phyloP scores from a whole-genome alignment of 371 early-diverging fungal genomes.

The Rhizomucor pusillus region DNA sequence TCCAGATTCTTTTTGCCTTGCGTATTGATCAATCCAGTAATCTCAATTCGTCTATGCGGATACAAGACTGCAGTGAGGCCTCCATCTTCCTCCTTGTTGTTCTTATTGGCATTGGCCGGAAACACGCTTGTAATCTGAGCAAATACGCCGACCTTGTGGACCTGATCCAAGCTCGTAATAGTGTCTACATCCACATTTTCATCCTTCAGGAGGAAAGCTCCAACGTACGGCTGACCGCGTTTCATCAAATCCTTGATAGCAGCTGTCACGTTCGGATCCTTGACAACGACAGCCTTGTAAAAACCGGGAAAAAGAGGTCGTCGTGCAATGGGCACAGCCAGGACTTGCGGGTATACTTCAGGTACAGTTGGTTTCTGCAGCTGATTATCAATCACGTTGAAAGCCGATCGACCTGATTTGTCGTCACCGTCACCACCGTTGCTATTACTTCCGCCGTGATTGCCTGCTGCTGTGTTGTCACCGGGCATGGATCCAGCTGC shows the following conservation, averaged over 20 bases:
- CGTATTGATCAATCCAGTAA: slow-evolving; percentile 55
- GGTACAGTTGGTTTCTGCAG: slow-evolving; percentile 78
- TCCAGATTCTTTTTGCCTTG: slow-evolving; percentile 3
- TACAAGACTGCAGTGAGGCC: slow-evolving; percentile 93
- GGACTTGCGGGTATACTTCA: slow-evolving; percentile 85
- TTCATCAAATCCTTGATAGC: slow-evolving; percentile 90
- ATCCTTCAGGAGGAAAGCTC: slow-evolving; percentile 90
- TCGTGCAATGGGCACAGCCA: slow-evolving; percentile 91
- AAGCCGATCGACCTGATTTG: slow-evolving; percentile 22
- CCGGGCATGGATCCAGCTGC: slow-evolving; percentile 10
- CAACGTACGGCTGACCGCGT: slow-evolving; percentile 92
- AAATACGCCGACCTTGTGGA: slow-evolving; percentile 93
- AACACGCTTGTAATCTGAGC: slow-evolving; percentile 96
- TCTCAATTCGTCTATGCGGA: slow-evolving; percentile 89
- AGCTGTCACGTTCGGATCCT: slow-evolving; percentile 86
- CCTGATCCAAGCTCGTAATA: slow-evolving; percentile 71
- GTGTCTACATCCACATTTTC: slow-evolving; percentile 84
- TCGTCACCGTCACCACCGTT: slow-evolving; percentile 20
- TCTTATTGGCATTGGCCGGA: slow-evolving; percentile 52
- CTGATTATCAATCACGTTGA: slow-evolving; percentile 54
- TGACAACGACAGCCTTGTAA: slow-evolving; percentile 94
- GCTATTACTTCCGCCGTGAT: slow-evolving; percentile 21
- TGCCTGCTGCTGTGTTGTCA: slow-evolving; percentile 24
- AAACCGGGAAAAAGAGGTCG: slow-evolving; percentile 96
- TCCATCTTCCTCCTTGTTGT: slow-evolving; percentile 59